Conservation (phyloP, 495 filamentous ascomycete genomes). For the Aspergillus conjunctus region DNA sequence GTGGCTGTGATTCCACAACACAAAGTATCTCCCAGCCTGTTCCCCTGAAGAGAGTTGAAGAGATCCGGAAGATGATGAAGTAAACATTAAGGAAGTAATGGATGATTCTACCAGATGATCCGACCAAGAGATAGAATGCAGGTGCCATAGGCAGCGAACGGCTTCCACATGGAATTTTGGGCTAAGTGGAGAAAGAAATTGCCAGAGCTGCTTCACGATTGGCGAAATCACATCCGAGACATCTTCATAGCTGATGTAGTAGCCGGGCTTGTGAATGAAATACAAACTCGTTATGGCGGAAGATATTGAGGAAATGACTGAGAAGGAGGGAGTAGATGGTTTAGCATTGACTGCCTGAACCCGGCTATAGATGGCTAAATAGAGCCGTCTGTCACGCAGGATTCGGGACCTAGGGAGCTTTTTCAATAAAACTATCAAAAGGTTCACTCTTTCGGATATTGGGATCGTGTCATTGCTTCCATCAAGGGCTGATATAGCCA, state of each 20-base stretch:
- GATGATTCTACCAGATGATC: conserved; percentile 73
- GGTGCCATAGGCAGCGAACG: conserved; percentile 79
- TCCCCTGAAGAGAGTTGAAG: conserved; percentile 37
- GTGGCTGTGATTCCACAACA: conserved; percentile 79
- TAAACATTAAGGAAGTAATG: conserved; percentile 72
- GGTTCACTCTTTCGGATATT: conserved; percentile 45
- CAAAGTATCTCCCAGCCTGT: conserved; percentile 60
- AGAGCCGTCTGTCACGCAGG: conserved; percentile 55
- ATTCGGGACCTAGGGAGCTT: conserved; percentile 57
- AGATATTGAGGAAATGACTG: conserved; percentile 58
- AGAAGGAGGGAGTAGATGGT: conserved; percentile 40
- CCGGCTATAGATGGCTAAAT: conserved; percentile 54
- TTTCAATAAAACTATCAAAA: conserved; percentile 59
- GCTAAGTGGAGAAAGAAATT: conserved; percentile 72
- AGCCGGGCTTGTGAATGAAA: conserved; percentile 48
- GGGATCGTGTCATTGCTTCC: conserved; percentile 25
- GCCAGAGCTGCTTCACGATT: conserved; percentile 73
- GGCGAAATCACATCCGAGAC: conserved; percentile 66
- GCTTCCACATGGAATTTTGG: conserved; percentile 94
- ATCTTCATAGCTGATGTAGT: conserved; percentile 56
- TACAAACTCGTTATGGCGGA: conserved; percentile 65
- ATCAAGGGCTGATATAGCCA: conserved; percentile 48
- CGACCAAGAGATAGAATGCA: conserved; percentile 67
- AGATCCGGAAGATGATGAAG: conserved; percentile 33
- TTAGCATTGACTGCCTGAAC: conserved; percentile 27